Evolutionary conservation across 2,329 filamentous ascomycete species (phyloP).

Genomic region (Xylaria sp.): DNA sequence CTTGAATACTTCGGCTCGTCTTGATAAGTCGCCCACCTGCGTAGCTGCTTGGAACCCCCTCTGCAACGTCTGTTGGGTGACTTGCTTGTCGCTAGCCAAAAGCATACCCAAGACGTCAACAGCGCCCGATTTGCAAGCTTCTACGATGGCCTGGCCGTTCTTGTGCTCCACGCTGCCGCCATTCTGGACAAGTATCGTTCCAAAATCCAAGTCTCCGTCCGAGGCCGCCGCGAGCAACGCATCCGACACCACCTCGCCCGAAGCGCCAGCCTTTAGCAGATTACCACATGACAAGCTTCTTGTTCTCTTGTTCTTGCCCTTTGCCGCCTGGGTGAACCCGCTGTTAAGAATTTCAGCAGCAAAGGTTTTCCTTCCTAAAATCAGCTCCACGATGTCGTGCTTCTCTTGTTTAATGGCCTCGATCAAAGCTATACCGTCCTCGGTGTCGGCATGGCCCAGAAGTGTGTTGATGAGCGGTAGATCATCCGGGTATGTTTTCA

Average conservation of each 20-base stretch:
- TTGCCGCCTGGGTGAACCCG: constrained; percentile 48
- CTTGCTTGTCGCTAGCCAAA: constrained; percentile 44
- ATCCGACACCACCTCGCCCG: constrained; percentile 49
- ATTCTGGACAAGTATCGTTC: constrained; percentile 53
- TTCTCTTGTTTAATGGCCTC: constrained; percentile 50
- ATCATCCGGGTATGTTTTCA: constrained; percentile 52
- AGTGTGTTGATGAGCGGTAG: constrained; percentile 51
- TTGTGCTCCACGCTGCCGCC: constrained; percentile 55
- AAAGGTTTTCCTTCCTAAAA: constrained; percentile 47
- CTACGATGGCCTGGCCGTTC: constrained; percentile 56
- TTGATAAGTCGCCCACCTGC: constrained; percentile 52
- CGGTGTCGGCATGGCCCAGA: constrained; percentile 50
- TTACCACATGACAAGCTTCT: constrained; percentile 49
- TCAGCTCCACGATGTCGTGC: constrained; percentile 48
- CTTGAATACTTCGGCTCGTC: constrained; percentile 53
- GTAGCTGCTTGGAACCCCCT: constrained; percentile 59
- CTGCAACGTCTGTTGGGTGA: constrained; percentile 48
- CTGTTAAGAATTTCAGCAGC: constrained; percentile 43
- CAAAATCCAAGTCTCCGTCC: constrained; percentile 56
- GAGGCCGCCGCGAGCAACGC: constrained; percentile 55
- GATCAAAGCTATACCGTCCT: constrained; percentile 52
- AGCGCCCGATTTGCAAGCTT: constrained; percentile 56
- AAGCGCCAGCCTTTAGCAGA: constrained; percentile 51
- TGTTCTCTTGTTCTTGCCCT: constrained; percentile 42
- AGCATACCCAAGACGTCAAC: constrained; percentile 54